These are phyloP conservation scores for Licmophora abbreviata DNA, from an alignment of 108 stramenopile genomes.

Conservation along the genomic window DNA sequence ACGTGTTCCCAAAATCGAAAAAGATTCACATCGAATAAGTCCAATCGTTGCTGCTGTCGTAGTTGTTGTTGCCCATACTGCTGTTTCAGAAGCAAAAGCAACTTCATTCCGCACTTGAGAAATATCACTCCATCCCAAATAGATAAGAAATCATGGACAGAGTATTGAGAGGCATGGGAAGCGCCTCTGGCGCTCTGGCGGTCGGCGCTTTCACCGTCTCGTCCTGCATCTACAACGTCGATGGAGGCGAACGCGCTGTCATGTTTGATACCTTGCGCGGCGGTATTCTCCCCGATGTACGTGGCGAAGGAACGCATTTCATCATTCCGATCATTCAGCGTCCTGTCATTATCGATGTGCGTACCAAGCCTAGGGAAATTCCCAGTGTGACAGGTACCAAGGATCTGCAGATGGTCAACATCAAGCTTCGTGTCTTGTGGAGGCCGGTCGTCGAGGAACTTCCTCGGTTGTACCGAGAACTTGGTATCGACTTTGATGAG, in stretches of 20 bases:
- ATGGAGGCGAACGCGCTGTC: conserved; percentile 97
- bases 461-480: conserved; percentile 87
- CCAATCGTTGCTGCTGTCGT: too few species aligned
- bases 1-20: too few species aligned
- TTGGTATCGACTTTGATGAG: conserved; percentile 97
- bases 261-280: conserved; percentile 96
- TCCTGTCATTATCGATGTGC: conserved; percentile 93
- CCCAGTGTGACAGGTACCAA: conserved; percentile 97
- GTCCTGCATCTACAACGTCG: conserved; percentile 90
- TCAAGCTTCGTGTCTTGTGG: conserved; percentile 96
- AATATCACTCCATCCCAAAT: too few species aligned
- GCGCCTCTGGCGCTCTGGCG: conserved; percentile 62
- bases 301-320: conserved; percentile 96
- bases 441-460: conserved; percentile 91
- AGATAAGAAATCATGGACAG: too few species aligned
- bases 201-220: conserved; percentile 75
- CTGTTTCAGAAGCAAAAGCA: too few species aligned
- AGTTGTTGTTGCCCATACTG: too few species aligned
- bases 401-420: conserved; percentile 99
- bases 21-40: too few species aligned
- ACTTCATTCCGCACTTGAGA: too few species aligned
- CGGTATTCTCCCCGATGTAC: conserved; percentile 85
- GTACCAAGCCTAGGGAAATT: conserved; percentile 94
- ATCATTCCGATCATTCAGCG: conserved; percentile 82
- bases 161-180: conserved; percentile 39